Percentiles rank a stretch among this genome's conserved stretches.
phyloP scores from a whole-genome alignment of 345 rosid genomes.

The Melastoma malabathricum region DNA sequence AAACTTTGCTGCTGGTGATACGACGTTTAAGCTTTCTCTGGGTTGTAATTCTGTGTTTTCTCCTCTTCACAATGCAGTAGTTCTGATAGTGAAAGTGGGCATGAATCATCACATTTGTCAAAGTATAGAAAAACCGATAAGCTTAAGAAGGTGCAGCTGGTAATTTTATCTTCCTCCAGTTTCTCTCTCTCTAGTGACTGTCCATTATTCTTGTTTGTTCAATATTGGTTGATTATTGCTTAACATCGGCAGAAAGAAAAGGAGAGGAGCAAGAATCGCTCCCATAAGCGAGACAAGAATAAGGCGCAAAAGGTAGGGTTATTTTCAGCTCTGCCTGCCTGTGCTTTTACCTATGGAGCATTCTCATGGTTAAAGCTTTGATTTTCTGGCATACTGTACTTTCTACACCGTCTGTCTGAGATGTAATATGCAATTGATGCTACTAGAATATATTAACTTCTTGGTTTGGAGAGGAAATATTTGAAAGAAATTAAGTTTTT shows the following conservation, averaged over 20 bases:
- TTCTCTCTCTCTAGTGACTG: neutral
- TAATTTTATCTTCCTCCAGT: neutral
- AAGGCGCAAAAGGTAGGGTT: constrained; percentile 65
- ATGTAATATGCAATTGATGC: no score
- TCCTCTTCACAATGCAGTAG: constrained; percentile 1
- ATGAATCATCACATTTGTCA: constrained; percentile 31
- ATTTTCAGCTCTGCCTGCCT: neutral
- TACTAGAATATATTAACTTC: no score
- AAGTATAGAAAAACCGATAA: constrained; percentile 61
- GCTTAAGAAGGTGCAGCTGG: constrained; percentile 55
- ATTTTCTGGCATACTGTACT: no score
- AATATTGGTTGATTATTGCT: neutral
- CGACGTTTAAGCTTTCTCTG: neutral
- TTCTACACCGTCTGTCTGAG: no score
- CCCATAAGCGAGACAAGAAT: constrained; percentile 54
- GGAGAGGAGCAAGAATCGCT: constrained; percentile 58
- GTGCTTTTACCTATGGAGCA: neutral
- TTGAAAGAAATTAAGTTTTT: no score
- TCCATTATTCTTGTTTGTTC: constrained; percentile 2
- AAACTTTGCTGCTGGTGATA: no score
- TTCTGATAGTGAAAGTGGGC: constrained; percentile 60
- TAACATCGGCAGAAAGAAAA: constrained; percentile 48
- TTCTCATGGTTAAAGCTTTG: no score
- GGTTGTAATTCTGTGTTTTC: neutral
- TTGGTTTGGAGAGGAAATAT: no score